Evolutionary conservation across 2,329 filamentous ascomycete species (phyloP).

Genomic region (Penicillium sp.): DNA sequence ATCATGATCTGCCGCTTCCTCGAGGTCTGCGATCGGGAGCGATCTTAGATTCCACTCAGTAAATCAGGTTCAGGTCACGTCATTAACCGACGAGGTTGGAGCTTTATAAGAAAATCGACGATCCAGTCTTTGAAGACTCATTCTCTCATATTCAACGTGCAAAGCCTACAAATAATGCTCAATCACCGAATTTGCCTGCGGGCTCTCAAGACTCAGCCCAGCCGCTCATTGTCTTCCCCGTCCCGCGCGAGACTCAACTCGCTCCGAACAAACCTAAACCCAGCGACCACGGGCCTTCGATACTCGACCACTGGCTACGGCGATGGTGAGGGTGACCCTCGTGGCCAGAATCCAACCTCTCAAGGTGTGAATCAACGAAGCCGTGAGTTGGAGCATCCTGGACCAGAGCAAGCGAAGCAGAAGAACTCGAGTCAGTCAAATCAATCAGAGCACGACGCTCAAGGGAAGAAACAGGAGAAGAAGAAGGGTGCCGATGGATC

Average conservation of each 20-base stretch:
- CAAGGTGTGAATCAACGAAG: constrained; percentile 10
- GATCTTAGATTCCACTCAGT: neutral
- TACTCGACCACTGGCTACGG: constrained; percentile 10
- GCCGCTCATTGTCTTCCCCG: neutral
- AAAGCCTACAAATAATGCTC: neutral
- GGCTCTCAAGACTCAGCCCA: neutral
- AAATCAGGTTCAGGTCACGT: neutral
- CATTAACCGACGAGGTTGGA: neutral
- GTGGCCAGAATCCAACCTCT: neutral
- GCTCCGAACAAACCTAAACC: neutral
- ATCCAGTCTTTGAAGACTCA: neutral
- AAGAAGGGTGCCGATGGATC: neutral
- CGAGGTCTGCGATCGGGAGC: neutral
- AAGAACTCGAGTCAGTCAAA: neutral
- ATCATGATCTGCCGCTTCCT: neutral
- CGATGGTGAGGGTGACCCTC: constrained; percentile 1
- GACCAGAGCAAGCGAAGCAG: neutral
- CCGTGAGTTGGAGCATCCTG: constrained; percentile 11
- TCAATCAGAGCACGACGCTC: neutral
- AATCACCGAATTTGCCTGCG: neutral
- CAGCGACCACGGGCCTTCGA: neutral
- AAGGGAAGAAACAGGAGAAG: neutral
- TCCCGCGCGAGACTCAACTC: neutral
- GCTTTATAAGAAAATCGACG: neutral
- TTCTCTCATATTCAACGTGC: neutral